Evolutionary conservation across 179 eudicot species (phyloP), one percentile per base, ranked within the genome.

Genomic region (Silene coronaria): DNA sequence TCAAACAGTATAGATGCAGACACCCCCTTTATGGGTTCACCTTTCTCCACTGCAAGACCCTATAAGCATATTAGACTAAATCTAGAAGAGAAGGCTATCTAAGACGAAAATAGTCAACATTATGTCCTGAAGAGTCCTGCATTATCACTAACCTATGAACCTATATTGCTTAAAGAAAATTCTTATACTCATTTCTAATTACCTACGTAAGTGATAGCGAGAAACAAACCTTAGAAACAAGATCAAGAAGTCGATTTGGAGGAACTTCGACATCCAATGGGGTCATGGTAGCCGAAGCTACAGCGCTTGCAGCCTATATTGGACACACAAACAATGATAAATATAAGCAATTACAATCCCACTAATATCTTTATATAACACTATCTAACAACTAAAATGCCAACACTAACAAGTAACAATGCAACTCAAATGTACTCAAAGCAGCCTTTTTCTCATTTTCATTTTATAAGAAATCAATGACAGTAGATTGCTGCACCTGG

Each of bases 21-120:
- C 67, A 89, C 78, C 68, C 91, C 97, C 77, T 85, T 86, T 61
- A 80, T 75, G 26, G 86, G 86, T 78, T 92, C 96, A 73, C 91
- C 93, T 80, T 85, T 92, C 84, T 92, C 97, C 81, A 86, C 93
- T 86, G 96, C 93, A 84, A 92, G 91, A 85, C 96, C 97, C 97
- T 92, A 93, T 82, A 78, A 72, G 80, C 80, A 78, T 72, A 74
- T 84, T 75, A 86, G 82, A 74, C 45, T 73, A 74, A 76, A 66
- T 67, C 71, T 53, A 46, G 34, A 19, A 30, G 8, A 34, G 6
- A 66, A 70, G 23, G 11, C n/a, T 23, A 46, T 48, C 27, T 30
- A 27, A 53, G 42, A 55, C 24, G 8, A 55, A 34, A 23, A 14
- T 3, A 19, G 9, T 42, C 6, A 17, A 19, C 3, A 38, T 19